phyloP scores from a whole-genome alignment of 2,329 filamentous ascomycete genomes.

The Plenodomus biglobosus region DNA sequence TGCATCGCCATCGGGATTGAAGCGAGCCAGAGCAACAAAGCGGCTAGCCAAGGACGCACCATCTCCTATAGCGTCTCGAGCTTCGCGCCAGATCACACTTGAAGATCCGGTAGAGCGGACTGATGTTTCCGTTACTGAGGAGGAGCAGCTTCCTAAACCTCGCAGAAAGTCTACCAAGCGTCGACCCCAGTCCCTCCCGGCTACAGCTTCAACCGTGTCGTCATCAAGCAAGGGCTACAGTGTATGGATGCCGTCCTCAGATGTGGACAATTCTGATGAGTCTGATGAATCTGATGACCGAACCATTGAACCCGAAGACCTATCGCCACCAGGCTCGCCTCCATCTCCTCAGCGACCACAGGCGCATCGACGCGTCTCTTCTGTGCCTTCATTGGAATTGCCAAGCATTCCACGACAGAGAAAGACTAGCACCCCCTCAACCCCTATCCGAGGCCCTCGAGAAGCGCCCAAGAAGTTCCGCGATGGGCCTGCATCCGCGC shows the following conservation, averaged over 20 bases:
- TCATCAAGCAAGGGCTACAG: constrained; percentile 47
- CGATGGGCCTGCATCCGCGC: constrained; percentile 31
- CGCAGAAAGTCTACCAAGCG: constrained; percentile 37
- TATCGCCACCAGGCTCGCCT: constrained; percentile 26
- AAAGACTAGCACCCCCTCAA: constrained; percentile 46
- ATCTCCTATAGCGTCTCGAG: constrained; percentile 30
- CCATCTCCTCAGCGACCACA: constrained; percentile 37
- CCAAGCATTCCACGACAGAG: constrained; percentile 50
- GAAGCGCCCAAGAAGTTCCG: constrained; percentile 10
- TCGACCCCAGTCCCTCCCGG: constrained; percentile 28
- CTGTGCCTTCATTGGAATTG: constrained; percentile 50
- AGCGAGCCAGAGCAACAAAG: constrained; percentile 45
- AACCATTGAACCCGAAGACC: constrained; percentile 16
- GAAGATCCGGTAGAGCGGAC: constrained; percentile 33
- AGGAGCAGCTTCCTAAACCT: constrained; percentile 22
- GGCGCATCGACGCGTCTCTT: constrained; percentile 51
- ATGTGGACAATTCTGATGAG: constrained; percentile 39
- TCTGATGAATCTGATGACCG: constrained; percentile 33
- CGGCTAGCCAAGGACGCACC: constrained; percentile 35
- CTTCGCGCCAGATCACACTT: constrained; percentile 41
- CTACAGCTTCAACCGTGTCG: constrained; percentile 23
- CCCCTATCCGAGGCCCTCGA: constrained; percentile 25
- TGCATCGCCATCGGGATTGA: constrained; percentile 38
- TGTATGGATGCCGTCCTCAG: constrained; percentile 53
- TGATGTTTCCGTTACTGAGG: constrained; percentile 16